Evolutionary conservation across 345 rosid species (phyloP).

Genomic region (Ceriops tagal): DNA sequence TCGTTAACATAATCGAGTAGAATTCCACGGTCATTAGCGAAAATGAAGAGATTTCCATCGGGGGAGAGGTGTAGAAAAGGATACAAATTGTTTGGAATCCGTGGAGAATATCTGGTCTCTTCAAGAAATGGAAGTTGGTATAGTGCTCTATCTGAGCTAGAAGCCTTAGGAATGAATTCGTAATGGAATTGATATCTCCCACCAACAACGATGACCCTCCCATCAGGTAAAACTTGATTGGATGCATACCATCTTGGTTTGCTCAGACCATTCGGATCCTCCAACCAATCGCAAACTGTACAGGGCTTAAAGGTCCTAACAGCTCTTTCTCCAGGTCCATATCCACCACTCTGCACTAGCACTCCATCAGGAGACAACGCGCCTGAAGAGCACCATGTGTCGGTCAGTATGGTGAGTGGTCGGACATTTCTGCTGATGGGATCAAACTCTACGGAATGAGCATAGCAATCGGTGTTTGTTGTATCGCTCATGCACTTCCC

Average conservation of each 20-base stretch:
- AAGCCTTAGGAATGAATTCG: slow-evolving; percentile 25
- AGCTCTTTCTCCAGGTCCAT: slow-evolving; percentile 19
- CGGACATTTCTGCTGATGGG: slow-evolving; percentile 15
- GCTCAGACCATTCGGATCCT: slow-evolving; percentile 11
- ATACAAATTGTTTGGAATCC: slow-evolving; percentile 27
- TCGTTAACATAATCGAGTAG: slow-evolving; percentile 17
- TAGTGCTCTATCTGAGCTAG: slow-evolving; percentile 10
- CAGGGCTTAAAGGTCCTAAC: slow-evolving; percentile 19
- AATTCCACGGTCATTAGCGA: slow-evolving; percentile 24
- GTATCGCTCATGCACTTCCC: slow-evolving; percentile 32
- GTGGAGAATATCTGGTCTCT: slow-evolving; percentile 25
- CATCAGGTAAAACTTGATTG: slow-evolving; percentile 31
- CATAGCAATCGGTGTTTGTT: slow-evolving; percentile 16
- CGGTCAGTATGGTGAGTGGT: slow-evolving; percentile 24
- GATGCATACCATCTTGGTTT: slow-evolving; percentile 44
- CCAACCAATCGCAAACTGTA: slow-evolving; percentile 19
- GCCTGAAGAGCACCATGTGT: slow-evolving; percentile 31
- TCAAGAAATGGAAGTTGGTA: slow-evolving; percentile 27
- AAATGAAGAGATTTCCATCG: slow-evolving; percentile 26
- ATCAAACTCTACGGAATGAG: slow-evolving; percentile 27
- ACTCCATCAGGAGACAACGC: slow-evolving; percentile 14
- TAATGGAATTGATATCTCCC: slow-evolving; percentile 24
- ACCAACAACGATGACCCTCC: slow-evolving; percentile 34
- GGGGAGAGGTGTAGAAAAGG: slow-evolving; percentile 25
- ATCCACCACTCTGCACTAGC: slow-evolving; percentile 27